These are phyloP conservation scores for Trametes cinnabarina DNA, from an alignment of 768 basidiomycete species.

Conservation along the genomic window DNA sequence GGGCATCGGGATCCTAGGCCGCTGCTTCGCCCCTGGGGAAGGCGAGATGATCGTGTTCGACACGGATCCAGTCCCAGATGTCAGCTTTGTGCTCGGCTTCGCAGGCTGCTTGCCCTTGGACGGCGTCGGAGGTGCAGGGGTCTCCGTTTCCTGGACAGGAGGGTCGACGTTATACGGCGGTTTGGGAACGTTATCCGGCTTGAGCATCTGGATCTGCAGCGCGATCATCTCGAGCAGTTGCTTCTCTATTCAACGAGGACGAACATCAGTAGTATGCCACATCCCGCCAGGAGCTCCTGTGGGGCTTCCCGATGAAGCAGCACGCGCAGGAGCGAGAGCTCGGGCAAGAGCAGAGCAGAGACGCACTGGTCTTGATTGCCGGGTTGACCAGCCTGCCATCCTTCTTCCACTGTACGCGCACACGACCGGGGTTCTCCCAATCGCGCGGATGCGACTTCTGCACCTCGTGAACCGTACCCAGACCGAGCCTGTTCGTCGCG, in stretches of 20 bases:
- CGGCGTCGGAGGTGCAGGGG: conserved; percentile 27
- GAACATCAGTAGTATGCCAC: background rate
- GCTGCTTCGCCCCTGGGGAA: conserved; percentile 22
- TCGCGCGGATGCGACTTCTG: conserved; percentile 90
- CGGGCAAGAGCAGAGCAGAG: background rate
- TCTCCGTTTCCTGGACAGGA: conserved; percentile 26
- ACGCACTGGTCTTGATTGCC: conserved; percentile 73
- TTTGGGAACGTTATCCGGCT: conserved; percentile 67
- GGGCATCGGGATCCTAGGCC: conserved; percentile 59
- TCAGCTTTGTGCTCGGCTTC: conserved; percentile 20
- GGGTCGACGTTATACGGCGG: conserved; percentile 52
- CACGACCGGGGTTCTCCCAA: conserved; percentile 97
- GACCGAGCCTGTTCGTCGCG: conserved; percentile 71
- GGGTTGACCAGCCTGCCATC: conserved; percentile 66
- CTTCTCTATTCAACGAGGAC: conserved; percentile 54
- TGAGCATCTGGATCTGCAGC: conserved; percentile 66
- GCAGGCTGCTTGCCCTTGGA: conserved; percentile 31
- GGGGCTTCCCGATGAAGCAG: too few species aligned
- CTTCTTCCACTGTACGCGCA: conserved; percentile 90
- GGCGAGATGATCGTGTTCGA: conserved; percentile 27
- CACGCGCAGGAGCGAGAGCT: background rate
- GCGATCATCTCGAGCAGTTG: conserved; percentile 74
- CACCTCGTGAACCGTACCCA: conserved; percentile 85
- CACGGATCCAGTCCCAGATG: conserved; percentile 21
- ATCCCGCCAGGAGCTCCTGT: background rate